These are phyloP conservation scores for Coemansia sp. DNA, from an alignment of 192 early-diverging fungal genomes.

Conservation along the genomic window DNA sequence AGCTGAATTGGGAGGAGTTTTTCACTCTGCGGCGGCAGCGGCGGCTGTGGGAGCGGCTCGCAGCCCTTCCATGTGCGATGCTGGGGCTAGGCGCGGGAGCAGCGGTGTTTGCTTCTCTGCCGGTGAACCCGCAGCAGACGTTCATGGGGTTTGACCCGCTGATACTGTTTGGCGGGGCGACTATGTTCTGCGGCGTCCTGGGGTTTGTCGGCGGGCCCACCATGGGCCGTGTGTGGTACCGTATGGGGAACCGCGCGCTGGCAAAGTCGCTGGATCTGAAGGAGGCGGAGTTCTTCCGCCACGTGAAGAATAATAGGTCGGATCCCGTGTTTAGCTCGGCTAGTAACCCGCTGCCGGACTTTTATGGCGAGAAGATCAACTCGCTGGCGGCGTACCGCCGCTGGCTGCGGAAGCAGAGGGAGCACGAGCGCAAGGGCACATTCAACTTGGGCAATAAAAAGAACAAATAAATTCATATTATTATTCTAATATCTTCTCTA, in stretches of 20 bases:
- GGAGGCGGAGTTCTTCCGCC: constrained; percentile 62
- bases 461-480: not conserved
- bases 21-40: constrained; percentile 64
- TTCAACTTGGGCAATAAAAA: constrained; percentile 59
- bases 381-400: constrained; percentile 77
- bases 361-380: constrained; percentile 90
- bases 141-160: constrained; percentile 70
- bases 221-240: constrained; percentile 62
- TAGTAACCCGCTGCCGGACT: constrained; percentile 83
- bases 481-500: constrained; percentile 13
- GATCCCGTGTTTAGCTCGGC: constrained; percentile 66
- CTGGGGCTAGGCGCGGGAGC: constrained; percentile 53
- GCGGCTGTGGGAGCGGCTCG: constrained; percentile 62
- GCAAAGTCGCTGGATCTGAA: constrained; percentile 48
- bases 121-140: constrained; percentile 62
- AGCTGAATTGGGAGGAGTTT: constrained; percentile 63
- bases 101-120: constrained; percentile 58
- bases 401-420: constrained; percentile 89
- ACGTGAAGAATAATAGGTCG: constrained; percentile 64
- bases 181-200: constrained; percentile 58
- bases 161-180: constrained; percentile 55
- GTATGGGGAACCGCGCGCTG: constrained; percentile 51
- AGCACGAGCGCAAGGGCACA: constrained; percentile 67
- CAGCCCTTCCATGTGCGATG: constrained; percentile 58
- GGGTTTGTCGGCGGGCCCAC: constrained; percentile 68